Percentiles rank a stretch among this genome's conserved stretches.
These are phyloP conservation scores for Parafenestella ontariensis DNA, from an alignment of 2,329 filamentous ascomycete genomes.

Conservation along the genomic window DNA sequence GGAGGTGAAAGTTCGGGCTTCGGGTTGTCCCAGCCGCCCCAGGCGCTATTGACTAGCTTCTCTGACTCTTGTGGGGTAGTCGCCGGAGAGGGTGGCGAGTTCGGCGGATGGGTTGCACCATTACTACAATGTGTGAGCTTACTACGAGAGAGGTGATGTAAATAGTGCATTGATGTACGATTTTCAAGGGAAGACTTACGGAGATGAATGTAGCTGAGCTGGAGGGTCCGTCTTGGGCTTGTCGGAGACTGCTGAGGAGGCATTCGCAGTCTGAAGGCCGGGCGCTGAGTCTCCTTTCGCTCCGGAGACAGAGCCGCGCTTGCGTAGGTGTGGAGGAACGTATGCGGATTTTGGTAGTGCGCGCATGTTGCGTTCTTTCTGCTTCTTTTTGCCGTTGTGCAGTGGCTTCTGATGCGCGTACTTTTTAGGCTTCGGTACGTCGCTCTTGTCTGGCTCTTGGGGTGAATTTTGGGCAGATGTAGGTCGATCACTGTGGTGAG, in stretches of 20 bases:
- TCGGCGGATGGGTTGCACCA: background rate
- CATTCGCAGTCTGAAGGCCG: background rate
- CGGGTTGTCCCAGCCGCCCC: conserved; percentile 15
- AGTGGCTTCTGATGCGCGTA: background rate
- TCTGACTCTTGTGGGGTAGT: conserved; percentile 4
- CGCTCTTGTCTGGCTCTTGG: background rate
- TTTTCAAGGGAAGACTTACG: conserved; percentile 12
- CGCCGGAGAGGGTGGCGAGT: conserved; percentile 3
- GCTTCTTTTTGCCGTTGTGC: conserved; percentile 4
- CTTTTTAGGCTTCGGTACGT: background rate
- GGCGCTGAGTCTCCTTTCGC: conserved; percentile 9
- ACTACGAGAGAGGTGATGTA: background rate
- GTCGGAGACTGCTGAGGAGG: conserved; percentile 6
- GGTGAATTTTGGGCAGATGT: conserved; percentile 3
- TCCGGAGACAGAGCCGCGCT: conserved; percentile 3
- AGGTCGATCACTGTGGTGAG: conserved; percentile 1
- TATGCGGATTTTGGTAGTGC: conserved; percentile 8
- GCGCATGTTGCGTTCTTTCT: conserved; percentile 10
- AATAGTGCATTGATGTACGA: background rate
- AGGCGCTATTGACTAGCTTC: background rate
- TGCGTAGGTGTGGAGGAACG: conserved; percentile 37
- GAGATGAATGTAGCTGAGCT: conserved; percentile 3
- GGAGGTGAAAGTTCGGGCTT: conserved; percentile 1
- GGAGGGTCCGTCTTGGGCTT: conserved; percentile 7
- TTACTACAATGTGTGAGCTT: conserved; percentile 6